Percentiles rank a stretch among this genome's conserved stretches.
Evolutionary conservation across 148 eudicot species (phyloP).

Genomic region (Rhododendron ferrugineum): DNA sequence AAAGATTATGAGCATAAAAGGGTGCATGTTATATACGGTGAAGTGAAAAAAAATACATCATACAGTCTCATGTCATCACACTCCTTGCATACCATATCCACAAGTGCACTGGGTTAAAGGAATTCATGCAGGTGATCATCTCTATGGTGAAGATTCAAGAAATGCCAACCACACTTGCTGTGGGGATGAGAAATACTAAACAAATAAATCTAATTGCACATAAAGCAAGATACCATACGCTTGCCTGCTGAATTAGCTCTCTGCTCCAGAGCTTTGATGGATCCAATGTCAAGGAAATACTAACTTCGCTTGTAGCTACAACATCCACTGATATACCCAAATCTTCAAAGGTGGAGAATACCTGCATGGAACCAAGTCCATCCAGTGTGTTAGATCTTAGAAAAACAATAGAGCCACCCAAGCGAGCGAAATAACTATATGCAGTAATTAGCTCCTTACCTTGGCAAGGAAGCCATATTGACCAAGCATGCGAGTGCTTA

Average conservation of each 20-base stretch:
- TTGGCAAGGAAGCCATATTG: slow-evolving; percentile 92
- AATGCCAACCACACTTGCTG: not conserved
- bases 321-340: slow-evolving; percentile 97
- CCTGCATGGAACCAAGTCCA: slow-evolving; percentile 37
- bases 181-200: no score
- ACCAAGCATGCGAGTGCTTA: slow-evolving; percentile 96
- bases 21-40: not conserved
- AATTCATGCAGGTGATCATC: not conserved
- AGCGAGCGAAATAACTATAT: not conserved
- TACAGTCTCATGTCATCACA: not conserved
- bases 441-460: slow-evolving; percentile 33
- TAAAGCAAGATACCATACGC: slow-evolving; percentile 37
- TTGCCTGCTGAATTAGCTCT: slow-evolving; percentile 97
- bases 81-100: not conserved
- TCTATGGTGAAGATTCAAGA: not conserved
- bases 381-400: not conserved
- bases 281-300: slow-evolving; percentile 90
- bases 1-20: not conserved
- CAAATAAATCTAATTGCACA: slow-evolving; percentile 1
- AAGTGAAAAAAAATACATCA: not conserved
- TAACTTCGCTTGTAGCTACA: slow-evolving; percentile 98
- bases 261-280: slow-evolving; percentile 99
- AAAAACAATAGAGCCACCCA: not conserved
- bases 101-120: not conserved
- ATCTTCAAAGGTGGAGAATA: slow-evolving; percentile 86